These are phyloP conservation scores for Eragrostis curvula DNA, from an alignment of 176 grass and related monocot species.

Conservation along the genomic window DNA sequence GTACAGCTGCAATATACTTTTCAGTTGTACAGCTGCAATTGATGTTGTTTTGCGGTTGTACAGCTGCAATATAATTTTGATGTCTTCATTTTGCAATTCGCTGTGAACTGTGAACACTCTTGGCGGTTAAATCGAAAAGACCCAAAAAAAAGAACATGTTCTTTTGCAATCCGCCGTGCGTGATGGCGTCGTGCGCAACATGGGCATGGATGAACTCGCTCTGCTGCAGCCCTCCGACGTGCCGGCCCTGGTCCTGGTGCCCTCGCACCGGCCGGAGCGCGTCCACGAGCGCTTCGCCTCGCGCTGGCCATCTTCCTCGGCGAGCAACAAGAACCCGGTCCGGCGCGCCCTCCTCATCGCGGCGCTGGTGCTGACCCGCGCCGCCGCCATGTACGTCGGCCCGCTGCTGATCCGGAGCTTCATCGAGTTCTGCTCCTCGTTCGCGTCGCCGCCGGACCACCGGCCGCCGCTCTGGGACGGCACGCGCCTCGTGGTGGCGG, in stretches of 20 bases:
- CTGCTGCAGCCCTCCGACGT: constrained; percentile 68
- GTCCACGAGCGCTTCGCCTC: constrained; percentile 66
- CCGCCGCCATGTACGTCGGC: constrained; percentile 84
- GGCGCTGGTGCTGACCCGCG: constrained; percentile 51
- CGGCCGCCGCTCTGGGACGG: constrained; percentile 49
- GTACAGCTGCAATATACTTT: too few species aligned
- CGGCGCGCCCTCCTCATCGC: constrained; percentile 67
- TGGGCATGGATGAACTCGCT: constrained; percentile 92
- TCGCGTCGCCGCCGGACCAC: background rate
- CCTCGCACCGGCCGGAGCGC: constrained; percentile 61
- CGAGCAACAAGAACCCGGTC: constrained; percentile 62
- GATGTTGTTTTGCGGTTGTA: too few species aligned
- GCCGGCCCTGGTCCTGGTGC: constrained; percentile 54
- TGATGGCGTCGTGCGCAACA: constrained; percentile 55
- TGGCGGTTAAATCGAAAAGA: too few species aligned
- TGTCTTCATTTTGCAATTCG: too few species aligned
- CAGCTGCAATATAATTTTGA: too few species aligned
- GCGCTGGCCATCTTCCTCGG: constrained; percentile 63
- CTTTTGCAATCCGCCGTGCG: too few species aligned
- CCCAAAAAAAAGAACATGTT: too few species aligned
- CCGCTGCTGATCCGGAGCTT: constrained; percentile 85
- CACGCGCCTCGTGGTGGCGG: constrained; percentile 59
- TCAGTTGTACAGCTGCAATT: too few species aligned
- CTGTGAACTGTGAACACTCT: too few species aligned
- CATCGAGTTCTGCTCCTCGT: constrained; percentile 61